Percentiles rank a stretch among this genome's conserved stretches.
Evolutionary conservation across 164 flowering plant genomes (phyloP).

Genomic region (Brasenia schreberi): DNA sequence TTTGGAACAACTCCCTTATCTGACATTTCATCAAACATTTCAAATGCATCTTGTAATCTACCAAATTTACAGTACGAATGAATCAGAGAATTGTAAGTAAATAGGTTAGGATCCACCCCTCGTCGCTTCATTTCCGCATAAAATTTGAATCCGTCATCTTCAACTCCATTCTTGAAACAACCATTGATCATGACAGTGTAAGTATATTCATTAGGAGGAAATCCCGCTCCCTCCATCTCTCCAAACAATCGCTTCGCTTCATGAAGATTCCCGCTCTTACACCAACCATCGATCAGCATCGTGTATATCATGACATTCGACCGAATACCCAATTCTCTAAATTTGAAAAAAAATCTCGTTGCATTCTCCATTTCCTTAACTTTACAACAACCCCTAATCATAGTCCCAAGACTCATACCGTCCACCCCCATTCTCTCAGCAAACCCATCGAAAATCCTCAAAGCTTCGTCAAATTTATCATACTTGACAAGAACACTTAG

Average conservation of each 20-base stretch:
- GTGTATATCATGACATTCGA: conserved; percentile 56
- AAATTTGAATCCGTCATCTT: conserved; percentile 50
- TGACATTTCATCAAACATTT: conserved; percentile 60
- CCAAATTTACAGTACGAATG: conserved; percentile 33
- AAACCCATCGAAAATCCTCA: conserved; percentile 23
- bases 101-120: conserved; percentile 41
- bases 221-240: conserved; percentile 40
- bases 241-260: conserved; percentile 34
- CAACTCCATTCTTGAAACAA: conserved; percentile 39
- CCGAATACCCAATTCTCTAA: conserved; percentile 25
- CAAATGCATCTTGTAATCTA: conserved; percentile 21
- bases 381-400: conserved; percentile 55
- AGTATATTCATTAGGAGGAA: conserved; percentile 53
- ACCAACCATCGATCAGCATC: conserved; percentile 68
- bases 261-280: conserved; percentile 34
- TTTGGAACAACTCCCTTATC: conserved; percentile 36
- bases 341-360: conserved; percentile 25
- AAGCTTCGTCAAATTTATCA: conserved; percentile 24
- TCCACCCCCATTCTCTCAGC: conserved; percentile 23
- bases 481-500: conserved; percentile 23
- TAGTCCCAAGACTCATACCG: conserved; percentile 48
- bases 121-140: conserved; percentile 47
- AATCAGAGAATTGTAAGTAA: conserved; percentile 50
- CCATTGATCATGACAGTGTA: conserved; percentile 62
- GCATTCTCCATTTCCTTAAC: conserved; percentile 34